Evolutionary conservation across 169 alveolate genomes (phyloP).

Genomic region (Cryptosporidium felis): DNA sequence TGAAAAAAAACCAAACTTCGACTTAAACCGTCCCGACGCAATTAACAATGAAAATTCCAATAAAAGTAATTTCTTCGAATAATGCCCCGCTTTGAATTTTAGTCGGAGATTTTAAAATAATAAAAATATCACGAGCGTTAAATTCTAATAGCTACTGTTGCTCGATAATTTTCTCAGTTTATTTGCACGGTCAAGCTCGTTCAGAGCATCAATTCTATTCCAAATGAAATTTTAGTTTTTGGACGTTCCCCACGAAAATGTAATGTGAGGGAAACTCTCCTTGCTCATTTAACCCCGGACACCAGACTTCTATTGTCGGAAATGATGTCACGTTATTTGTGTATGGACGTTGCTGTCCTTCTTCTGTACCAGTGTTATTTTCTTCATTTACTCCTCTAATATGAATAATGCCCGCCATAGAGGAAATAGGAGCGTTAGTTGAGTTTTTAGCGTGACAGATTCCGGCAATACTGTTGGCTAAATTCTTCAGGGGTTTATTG

Average conservation of each 20-base stretch:
- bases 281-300: constrained; percentile 57
- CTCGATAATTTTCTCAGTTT: no score
- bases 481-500: constrained; percentile 51
- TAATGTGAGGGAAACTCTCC: constrained; percentile 70
- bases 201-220: no score
- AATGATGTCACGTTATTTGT: neutral
- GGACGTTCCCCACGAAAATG: constrained; percentile 43
- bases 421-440: constrained; percentile 4
- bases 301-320: constrained; percentile 58
- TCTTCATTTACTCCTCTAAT: constrained; percentile 69
- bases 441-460: constrained; percentile 46
- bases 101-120: no score
- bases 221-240: constrained; percentile 31
- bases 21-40: neutral
- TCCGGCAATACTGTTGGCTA: constrained; percentile 51
- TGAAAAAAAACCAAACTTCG: neutral
- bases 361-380: constrained; percentile 8
- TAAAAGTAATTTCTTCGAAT: neutral
- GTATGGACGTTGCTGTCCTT: neutral
- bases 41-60: constrained; percentile 25
- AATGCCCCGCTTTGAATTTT: no score
- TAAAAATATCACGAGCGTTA: no score
- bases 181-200: no score
- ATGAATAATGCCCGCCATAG: constrained; percentile 42
- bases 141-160: no score